phyloP scores from a whole-genome alignment of 202 grass and related monocot species.

The Alloteropsis angusta region DNA sequence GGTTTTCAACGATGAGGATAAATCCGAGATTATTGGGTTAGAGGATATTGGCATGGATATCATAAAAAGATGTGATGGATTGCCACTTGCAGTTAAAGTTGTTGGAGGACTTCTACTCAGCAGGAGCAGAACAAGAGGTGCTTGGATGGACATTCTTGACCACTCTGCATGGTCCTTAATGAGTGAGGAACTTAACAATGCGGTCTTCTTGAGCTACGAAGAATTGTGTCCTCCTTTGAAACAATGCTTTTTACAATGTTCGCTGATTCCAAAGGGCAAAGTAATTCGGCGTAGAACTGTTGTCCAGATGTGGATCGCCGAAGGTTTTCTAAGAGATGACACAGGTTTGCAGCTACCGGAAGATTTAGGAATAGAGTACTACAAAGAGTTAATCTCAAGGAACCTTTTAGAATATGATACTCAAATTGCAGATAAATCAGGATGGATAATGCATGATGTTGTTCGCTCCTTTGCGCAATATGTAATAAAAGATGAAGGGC shows the following conservation, averaged over 20 bases:
- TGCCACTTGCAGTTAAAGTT: not conserved
- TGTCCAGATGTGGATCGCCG: not conserved
- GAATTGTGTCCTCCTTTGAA: not conserved
- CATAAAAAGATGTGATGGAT: not conserved
- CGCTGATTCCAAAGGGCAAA: not conserved
- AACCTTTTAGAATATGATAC: not conserved
- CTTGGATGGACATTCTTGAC: not conserved
- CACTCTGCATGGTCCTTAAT: not conserved
- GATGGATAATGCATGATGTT: slow-evolving; percentile 35
- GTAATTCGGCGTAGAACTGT: not conserved
- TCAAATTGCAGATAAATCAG: not conserved
- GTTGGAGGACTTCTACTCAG: not conserved
- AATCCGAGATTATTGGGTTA: not conserved
- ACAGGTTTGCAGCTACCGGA: not conserved
- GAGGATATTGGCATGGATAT: not conserved
- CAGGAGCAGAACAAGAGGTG: not conserved
- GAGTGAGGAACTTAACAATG: not conserved
- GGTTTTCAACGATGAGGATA: not conserved
- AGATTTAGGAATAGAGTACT: not conserved
- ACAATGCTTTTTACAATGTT: not conserved
- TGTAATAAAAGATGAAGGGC: slow-evolving; percentile 13
- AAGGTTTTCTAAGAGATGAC: not conserved
- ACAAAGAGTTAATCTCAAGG: not conserved
- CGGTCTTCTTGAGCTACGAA: not conserved
- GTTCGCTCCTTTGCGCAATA: slow-evolving; percentile 13